These are phyloP conservation scores for Sclerotinia minor DNA, from an alignment of 2,329 filamentous ascomycete genomes.

Conservation along the genomic window DNA sequence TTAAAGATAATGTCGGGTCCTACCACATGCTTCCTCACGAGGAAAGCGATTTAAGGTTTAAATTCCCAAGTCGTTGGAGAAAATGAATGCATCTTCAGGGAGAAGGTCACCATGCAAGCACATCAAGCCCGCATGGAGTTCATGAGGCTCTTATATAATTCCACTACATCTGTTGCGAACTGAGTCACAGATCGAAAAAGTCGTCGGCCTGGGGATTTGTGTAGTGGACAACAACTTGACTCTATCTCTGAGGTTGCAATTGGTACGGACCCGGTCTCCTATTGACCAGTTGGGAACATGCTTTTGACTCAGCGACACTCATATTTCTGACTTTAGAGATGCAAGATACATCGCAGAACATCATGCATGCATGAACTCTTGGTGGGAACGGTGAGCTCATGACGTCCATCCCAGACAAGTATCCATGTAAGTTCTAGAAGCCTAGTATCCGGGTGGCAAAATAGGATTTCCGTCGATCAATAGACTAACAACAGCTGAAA, in stretches of 20 bases:
- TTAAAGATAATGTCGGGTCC: background rate
- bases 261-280: background rate
- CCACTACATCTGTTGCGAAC: background rate
- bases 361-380: constrained; percentile 14
- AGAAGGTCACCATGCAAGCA: background rate
- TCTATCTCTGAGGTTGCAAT: background rate
- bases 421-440: constrained; percentile 8
- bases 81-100: background rate
- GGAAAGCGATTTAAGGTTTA: background rate
- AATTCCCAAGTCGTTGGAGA: background rate
- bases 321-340: background rate
- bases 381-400: background rate
- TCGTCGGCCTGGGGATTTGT: background rate
- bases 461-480: background rate
- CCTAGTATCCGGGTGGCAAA: constrained; percentile 6
- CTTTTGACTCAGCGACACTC: background rate
- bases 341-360: constrained; percentile 7
- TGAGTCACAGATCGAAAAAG: background rate
- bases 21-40: background rate
- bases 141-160: background rate
- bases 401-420: background rate
- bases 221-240: background rate
- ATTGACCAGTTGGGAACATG: background rate
- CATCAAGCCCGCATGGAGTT: background rate
- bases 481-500: background rate